phyloP scores from a whole-genome alignment of 2,329 filamentous ascomycete species.

The Apiospora rasikravindrae region DNA sequence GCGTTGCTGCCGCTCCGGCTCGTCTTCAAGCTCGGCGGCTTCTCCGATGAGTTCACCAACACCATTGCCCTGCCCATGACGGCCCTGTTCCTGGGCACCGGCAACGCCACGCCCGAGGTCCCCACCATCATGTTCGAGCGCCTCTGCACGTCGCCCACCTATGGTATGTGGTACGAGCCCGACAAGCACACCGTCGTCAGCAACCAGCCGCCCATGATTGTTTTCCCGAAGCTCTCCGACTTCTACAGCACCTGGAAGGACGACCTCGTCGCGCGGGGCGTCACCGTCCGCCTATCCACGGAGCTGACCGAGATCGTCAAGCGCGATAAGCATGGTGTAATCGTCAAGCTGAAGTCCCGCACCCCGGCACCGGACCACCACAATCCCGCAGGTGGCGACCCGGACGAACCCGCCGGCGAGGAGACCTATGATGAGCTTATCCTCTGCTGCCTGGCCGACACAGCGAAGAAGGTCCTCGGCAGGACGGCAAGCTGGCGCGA shows the following conservation, averaged over 20 bases:
- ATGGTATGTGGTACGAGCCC: constrained; percentile 62
- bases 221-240: constrained; percentile 60
- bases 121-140: constrained; percentile 42
- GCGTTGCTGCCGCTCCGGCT: constrained; percentile 51
- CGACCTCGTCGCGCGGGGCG: constrained; percentile 53
- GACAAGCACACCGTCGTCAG: constrained; percentile 39
- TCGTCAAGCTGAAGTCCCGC: constrained; percentile 48
- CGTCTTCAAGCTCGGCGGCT: constrained; percentile 37
- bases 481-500: constrained; percentile 65
- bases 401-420: constrained; percentile 46
- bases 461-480: constrained; percentile 64
- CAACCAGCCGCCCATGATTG: constrained; percentile 62
- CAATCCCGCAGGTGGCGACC: constrained; percentile 38
- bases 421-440: constrained; percentile 71
- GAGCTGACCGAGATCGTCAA: constrained; percentile 55
- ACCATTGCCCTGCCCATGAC: constrained; percentile 42
- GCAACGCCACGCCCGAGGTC: constrained; percentile 41
- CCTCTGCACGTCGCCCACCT: constrained; percentile 50
- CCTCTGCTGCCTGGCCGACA: constrained; percentile 69
- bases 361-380: constrained; percentile 40
- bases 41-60: constrained; percentile 41
- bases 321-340: constrained; percentile 52
- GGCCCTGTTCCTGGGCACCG: constrained; percentile 41
- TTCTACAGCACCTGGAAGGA: constrained; percentile 61
- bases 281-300: constrained; percentile 58